Evolutionary conservation across 495 filamentous ascomycete species (phyloP).

Genomic region (Penicillium malachiteum): DNA sequence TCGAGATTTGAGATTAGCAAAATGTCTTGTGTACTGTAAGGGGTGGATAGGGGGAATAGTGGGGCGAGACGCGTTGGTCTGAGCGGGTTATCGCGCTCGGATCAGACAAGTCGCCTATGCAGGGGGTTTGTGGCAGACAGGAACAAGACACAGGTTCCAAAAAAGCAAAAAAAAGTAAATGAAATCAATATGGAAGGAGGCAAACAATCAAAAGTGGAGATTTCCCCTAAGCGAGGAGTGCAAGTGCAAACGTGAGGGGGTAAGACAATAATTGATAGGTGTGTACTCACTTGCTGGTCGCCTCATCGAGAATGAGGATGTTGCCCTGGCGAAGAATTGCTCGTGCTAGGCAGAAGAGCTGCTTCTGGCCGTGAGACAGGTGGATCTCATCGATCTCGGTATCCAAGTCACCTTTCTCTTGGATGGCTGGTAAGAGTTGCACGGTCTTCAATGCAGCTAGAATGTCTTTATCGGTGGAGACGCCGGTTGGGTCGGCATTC

Average conservation of each 20-base stretch:
- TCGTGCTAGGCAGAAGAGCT: constrained; percentile 64
- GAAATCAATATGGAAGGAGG: not conserved
- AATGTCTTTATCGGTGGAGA: constrained; percentile 36
- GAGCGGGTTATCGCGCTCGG: constrained; percentile 15
- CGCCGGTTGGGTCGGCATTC: constrained; percentile 48
- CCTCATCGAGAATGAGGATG: constrained; percentile 53
- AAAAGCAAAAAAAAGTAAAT: constrained; percentile 10
- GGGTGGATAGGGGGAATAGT: constrained; percentile 1
- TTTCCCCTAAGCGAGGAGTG: constrained; percentile 11
- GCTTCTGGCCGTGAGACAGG: constrained; percentile 61
- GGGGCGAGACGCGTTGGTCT: constrained; percentile 1
- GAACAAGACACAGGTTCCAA: not conserved
- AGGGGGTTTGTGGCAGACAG: constrained; percentile 20
- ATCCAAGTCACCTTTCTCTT: constrained; percentile 52
- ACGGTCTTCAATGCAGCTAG: constrained; percentile 48
- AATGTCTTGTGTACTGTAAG: constrained; percentile 12
- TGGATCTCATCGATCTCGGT: constrained; percentile 48
- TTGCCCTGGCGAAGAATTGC: constrained; percentile 52
- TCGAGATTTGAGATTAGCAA: constrained; percentile 2
- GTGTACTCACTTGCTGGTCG: constrained; percentile 47
- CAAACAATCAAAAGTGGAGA: constrained; percentile 4
- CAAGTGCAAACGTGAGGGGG: constrained; percentile 13
- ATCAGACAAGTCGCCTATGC: constrained; percentile 23
- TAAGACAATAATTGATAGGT: constrained; percentile 9
- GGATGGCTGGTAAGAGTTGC: constrained; percentile 45